Evolutionary conservation across 495 filamentous ascomycete species (phyloP), one percentile per base, ranked within the genome.

Genomic region (Thermothielavioides terrestris): DNA sequence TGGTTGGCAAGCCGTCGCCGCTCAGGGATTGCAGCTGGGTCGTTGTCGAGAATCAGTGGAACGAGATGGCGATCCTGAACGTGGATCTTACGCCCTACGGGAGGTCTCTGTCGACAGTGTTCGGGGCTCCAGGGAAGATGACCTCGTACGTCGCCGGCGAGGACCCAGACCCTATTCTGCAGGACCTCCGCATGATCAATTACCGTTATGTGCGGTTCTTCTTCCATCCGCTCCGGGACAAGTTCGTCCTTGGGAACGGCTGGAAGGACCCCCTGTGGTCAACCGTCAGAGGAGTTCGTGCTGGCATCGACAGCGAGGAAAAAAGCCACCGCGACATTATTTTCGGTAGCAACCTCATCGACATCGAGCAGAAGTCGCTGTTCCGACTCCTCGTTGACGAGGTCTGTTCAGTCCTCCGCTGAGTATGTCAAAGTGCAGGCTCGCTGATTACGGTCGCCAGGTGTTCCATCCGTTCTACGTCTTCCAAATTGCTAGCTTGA

Each of bases 381-480:
- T 73, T 76, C 28, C 88, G 91, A 55, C 76, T 99, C 41, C 79
- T 99, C 20, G 70, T 94, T 17, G 90, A 97, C 61, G 94, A 97
- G 70, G 88, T 91, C 64, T 52, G 46, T 48, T 25, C n/a, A n/a
- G n/a, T n/a, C n/a, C n/a, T n/a, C n/a, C n/a, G n/a, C n/a, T n/a
- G n/a, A n/a, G n/a, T n/a, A n/a, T n/a, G n/a, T n/a, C n/a, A n/a
- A n/a, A n/a, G n/a, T n/a, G n/a, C n/a, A n/a, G n/a, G n/a, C n/a
- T n/a, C n/a, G n/a, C n/a, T n/a, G n/a, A n/a, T n/a, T n/a, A n/a
- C n/a, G n/a, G n/a, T n/a, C n/a, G n/a, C n/a, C n/a, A 92, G 84
- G 88, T 85, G 4, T 88, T 99, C 62, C 92, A 97, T 61, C 94
- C 94, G 3, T 97, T 99, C 69, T 99, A 97, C 60, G 83, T 96